phyloP scores from a whole-genome alignment of 805 yeast species.

The Candida silvicultrix region DNA sequence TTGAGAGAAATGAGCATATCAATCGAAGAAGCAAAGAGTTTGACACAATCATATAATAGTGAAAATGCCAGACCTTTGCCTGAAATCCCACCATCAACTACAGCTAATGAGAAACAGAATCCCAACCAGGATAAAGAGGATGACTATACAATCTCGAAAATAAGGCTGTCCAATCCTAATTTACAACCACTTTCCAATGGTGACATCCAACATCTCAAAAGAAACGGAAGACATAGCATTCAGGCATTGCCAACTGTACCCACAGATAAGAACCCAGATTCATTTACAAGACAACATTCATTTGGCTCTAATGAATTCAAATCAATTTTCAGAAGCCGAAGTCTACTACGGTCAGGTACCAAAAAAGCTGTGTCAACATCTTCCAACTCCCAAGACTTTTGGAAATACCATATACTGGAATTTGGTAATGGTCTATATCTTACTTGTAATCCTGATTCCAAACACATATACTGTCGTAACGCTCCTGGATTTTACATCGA shows the following conservation, averaged over 20 bases:
- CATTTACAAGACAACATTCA: background rate
- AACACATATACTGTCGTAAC: constrained; percentile 50
- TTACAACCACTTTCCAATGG: constrained; percentile 13
- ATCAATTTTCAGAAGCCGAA: background rate
- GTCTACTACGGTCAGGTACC: background rate
- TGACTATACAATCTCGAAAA: constrained; percentile 1
- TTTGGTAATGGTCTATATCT: constrained; percentile 51
- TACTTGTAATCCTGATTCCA: constrained; percentile 60
- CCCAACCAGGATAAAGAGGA: constrained; percentile 2
- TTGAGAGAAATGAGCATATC: background rate
- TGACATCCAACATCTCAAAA: constrained; percentile 3
- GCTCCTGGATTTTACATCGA: constrained; percentile 60
- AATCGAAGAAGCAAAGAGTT: background rate
- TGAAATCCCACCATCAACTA: background rate
- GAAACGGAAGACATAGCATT: constrained; percentile 1
- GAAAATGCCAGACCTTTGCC: background rate
- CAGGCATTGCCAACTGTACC: background rate
- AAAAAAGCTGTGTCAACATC: background rate
- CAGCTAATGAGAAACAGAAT: background rate
- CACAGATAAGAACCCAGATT: constrained; percentile 1
- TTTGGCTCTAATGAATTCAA: background rate
- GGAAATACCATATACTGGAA: constrained; percentile 54
- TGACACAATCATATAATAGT: background rate
- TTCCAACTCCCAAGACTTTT: constrained; percentile 9
- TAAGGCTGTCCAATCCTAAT: constrained; percentile 18